Evolutionary conservation across 179 eudicot genomes (phyloP), one percentile per base, ranked within the genome.

Genomic region (Nepenthes alata): DNA sequence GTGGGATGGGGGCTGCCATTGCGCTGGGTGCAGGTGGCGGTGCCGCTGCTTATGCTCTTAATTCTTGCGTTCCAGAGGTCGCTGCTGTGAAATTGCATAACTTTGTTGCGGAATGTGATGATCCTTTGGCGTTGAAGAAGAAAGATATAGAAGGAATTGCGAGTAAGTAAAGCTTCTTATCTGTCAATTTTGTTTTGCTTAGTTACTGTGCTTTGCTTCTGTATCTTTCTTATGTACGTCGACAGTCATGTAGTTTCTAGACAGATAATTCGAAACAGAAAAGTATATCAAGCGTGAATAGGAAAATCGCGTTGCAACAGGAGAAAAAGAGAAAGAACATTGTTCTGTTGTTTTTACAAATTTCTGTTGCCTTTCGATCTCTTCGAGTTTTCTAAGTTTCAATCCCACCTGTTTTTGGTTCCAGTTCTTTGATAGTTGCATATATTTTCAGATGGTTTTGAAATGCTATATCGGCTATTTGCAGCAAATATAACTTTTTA

Each of bases 61-160:
- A 85, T 74, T 75, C 96, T 4, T 65, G 79, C 37, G 93, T 78
- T 6, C 98, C 98, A 2, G 88, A 81, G 55, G 88, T 89, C 35
- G 98, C 98, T 37, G 96, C 95, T 0, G 73, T 60, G 5, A 77
- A 55, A 61, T 71, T 93, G 76, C 95, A 82, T 59, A 93, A 93
- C 57, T 93, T 84, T 55, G 98, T 79, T 14, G 90, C 86, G 0
- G 83, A 70, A 3, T 78, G 64, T 25, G 81, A 76, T 34, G 93
- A 87, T 66, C 95, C 93, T 1, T 57, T 67, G 2, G 67, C 73
- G 1, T 2, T 93, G 57, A 81, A 72, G 65, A 93, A 79, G 79
- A 93, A 89, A 39, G 81, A 81, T 37, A 74, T 93, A 4, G 78
- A 85, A 3, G 84, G 75, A 44, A 86, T 93, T 63, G 90, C 97